These are phyloP conservation scores for Thuidium tamariscinum DNA, from an alignment of 225 moss, liverwort and hornwort genomes.

Conservation along the genomic window DNA sequence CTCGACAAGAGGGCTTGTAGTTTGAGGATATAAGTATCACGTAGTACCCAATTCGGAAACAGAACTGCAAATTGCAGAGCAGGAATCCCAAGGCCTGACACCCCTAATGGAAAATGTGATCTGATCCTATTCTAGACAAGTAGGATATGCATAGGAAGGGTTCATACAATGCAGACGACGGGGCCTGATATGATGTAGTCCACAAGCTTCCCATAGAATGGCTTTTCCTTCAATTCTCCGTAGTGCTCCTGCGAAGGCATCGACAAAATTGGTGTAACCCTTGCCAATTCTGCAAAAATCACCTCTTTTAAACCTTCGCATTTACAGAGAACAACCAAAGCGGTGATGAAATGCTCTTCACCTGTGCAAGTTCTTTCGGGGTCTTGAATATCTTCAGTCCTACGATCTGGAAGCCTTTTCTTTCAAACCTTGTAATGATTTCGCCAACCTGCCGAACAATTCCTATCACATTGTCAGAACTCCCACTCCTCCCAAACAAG, in stretches of 20 bases:
- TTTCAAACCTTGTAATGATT: conserved; percentile 76
- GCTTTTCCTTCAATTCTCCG: conserved; percentile 68
- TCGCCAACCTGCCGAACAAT: conserved; percentile 52
- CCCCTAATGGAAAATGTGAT: background rate
- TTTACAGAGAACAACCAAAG: background rate
- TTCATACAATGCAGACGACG: conserved; percentile 78
- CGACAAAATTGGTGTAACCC: background rate
- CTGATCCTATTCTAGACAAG: background rate
- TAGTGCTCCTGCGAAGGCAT: conserved; percentile 58
- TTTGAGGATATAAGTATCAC: background rate
- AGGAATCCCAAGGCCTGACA: background rate
- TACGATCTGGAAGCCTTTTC: conserved; percentile 78
- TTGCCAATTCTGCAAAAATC: background rate
- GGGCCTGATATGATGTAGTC: conserved; percentile 85
- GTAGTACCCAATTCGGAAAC: background rate
- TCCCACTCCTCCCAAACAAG: background rate
- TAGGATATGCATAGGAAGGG: background rate
- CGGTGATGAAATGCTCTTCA: background rate
- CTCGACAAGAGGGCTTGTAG: background rate
- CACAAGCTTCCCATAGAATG: conserved; percentile 71
- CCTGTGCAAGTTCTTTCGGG: conserved; percentile 71
- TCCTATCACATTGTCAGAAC: background rate
- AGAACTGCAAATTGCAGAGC: background rate
- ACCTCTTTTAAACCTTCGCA: background rate
- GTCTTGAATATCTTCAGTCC: conserved; percentile 81